Evolutionary conservation across 331 rosid species (phyloP), one percentile per base, ranked within the genome.

Genomic region (Dryas integrifolia): DNA sequence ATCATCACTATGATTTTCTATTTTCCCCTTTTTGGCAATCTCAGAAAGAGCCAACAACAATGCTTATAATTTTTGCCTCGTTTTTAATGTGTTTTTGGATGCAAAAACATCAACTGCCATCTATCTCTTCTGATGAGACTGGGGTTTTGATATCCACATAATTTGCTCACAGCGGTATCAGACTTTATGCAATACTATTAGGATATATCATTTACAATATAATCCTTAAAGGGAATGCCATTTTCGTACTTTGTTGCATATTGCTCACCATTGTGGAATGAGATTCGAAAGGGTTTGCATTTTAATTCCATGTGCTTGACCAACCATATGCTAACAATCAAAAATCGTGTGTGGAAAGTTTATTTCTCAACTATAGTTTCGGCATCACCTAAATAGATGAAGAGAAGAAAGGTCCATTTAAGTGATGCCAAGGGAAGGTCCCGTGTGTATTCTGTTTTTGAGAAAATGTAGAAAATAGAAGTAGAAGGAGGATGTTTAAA

Each of bases 31-130:
- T 46, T 26, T 63, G 58, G 58, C 58, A 16, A n/a, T 60, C 57
- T 38, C 58, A 8, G 46, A 58, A 72, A 12, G 64, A 72, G 26
- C 48, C 52, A 63, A 55, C 43, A 58, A 66, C 49, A 57, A 76
- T 72, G 57, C 78, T 26, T 58, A 18, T 13, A 59, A 79, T 71
- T 79, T 72, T 83, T 50, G 77, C 60, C 21, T 41, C 65, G 39
- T 75, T 58, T 57, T 44, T 48, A 58, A 46, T 79, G 43, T 76
- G 50, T 21, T 72, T 77, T 48, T 52, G 73, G 82, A 72, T 72
- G 79, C 78, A 38, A 70, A 73, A 77, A 76, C 75, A 48, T 79
- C 21, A 60, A 24, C 44, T 43, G 43, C 47, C 46, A 67, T 63
- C 76, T 38, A 6, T 71, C 57, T 58, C 67, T 3, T 58, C 35